Evolutionary conservation across 1,284 basidiomycete genomes (phyloP).

Genomic region (Cutaneotrichosporon dermatis): DNA sequence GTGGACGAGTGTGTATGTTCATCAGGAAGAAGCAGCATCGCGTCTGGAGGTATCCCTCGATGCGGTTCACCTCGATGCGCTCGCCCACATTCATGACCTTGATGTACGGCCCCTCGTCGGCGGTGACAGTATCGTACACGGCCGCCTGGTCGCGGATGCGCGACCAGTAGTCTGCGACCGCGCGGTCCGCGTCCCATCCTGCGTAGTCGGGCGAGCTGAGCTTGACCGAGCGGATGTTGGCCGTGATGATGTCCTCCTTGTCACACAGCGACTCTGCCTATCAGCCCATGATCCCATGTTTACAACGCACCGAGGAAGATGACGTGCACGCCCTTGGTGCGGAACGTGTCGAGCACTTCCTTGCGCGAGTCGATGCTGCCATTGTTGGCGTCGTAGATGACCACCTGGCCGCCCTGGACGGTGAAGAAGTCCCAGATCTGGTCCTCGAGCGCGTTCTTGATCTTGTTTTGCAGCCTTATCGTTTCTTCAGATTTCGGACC

Average conservation of each 20-base stretch:
- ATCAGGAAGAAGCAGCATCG: constrained; percentile 73
- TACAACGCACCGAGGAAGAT: constrained; percentile 73
- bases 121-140: constrained; percentile 64
- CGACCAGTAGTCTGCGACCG: constrained; percentile 82
- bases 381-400: constrained; percentile 99
- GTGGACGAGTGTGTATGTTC: constrained; percentile 91
- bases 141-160: constrained; percentile 86
- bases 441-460: constrained; percentile 77
- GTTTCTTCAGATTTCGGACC: constrained; percentile 57
- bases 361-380: constrained; percentile 67
- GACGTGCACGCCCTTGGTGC: constrained; percentile 78
- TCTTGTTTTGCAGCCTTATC: constrained; percentile 64
- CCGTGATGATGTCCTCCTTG: constrained; percentile 85
- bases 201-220: constrained; percentile 96
- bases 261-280: constrained; percentile 69
- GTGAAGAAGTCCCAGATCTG: constrained; percentile 86
- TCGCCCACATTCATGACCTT: constrained; percentile 96
- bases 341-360: constrained; percentile 75
- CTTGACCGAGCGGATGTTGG: constrained; percentile 94
- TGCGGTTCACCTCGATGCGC: constrained; percentile 82
- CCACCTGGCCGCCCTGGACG: constrained; percentile 74
- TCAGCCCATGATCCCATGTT: not conserved
- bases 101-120: constrained; percentile 79
- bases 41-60: constrained; percentile 63
- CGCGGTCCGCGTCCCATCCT: constrained; percentile 85